Percentiles rank a stretch among this genome's conserved stretches.
Evolutionary conservation across 2,329 filamentous ascomycete genomes (phyloP).

Genomic region (Fusarium pilosicola): DNA sequence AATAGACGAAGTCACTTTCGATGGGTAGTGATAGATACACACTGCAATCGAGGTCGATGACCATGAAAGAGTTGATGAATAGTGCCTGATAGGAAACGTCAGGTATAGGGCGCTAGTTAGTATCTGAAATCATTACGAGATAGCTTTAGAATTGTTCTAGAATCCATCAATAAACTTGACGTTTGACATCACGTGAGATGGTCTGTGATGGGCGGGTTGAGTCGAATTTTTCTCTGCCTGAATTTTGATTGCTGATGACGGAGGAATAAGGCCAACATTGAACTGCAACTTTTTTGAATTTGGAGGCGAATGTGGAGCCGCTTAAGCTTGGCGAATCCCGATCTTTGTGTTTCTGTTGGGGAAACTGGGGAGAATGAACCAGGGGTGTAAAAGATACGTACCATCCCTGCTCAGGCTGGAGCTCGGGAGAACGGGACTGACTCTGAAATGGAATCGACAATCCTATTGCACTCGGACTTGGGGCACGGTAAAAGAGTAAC

Average conservation of each 20-base stretch:
- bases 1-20: background rate
- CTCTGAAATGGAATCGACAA: slow-evolving; percentile 6
- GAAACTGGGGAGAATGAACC: slow-evolving; percentile 37
- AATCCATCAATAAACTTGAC: background rate
- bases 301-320: slow-evolving; percentile 11
- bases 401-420: background rate
- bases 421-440: slow-evolving; percentile 32
- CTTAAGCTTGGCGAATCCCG: slow-evolving; percentile 37
- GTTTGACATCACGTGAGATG: slow-evolving; percentile 17
- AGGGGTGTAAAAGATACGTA: slow-evolving; percentile 29
- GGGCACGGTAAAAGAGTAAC: background rate
- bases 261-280: slow-evolving; percentile 4
- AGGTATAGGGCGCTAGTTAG: no score
- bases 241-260: background rate
- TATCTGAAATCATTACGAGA: background rate
- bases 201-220: background rate
- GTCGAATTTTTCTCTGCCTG: slow-evolving; percentile 2
- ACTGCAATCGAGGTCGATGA: background rate
- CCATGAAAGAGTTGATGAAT: no score
- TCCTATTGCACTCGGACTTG: background rate
- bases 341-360: slow-evolving; percentile 45
- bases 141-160: slow-evolving; percentile 9
- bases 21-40: background rate
- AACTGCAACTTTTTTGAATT: background rate
- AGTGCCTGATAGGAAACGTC: no score